Evolutionary conservation across 306 rosid genomes (phyloP).

Genomic region (Spatholobus suberectus): DNA sequence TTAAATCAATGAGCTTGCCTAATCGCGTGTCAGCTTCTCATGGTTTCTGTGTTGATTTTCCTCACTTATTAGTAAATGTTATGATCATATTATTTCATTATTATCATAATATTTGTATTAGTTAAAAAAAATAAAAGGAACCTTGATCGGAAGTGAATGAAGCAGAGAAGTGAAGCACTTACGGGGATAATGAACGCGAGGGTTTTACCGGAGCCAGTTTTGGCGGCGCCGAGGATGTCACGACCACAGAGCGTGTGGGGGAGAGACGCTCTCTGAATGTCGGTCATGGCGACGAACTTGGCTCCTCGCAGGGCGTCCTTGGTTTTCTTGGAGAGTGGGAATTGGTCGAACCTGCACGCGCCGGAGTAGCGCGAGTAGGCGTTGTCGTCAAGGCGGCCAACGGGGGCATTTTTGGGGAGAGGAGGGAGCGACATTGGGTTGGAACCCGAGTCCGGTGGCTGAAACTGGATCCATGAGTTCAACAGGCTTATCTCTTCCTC

Average conservation of each 20-base stretch:
- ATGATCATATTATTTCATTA: neutral
- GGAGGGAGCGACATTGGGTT: slow-evolving; percentile 68
- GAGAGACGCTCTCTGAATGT: slow-evolving; percentile 82
- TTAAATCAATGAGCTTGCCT: too few species aligned
- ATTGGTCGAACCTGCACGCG: slow-evolving; percentile 58
- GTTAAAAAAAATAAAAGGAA: neutral
- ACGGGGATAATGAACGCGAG: slow-evolving; percentile 89
- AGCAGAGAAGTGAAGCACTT: slow-evolving; percentile 34
- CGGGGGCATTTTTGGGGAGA: slow-evolving; percentile 44
- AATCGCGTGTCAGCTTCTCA: too few species aligned
- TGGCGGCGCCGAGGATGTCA: slow-evolving; percentile 92
- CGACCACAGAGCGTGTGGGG: slow-evolving; percentile 88
- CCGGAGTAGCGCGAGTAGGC: slow-evolving; percentile 75
- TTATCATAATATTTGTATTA: neutral
- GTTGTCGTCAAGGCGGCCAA: slow-evolving; percentile 51
- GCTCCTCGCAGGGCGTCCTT: slow-evolving; percentile 57
- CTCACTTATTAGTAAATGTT: neutral
- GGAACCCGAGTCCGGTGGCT: slow-evolving; percentile 65
- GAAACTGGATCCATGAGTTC: slow-evolving; percentile 61
- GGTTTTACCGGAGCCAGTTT: slow-evolving; percentile 95
- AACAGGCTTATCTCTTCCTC: slow-evolving; percentile 56
- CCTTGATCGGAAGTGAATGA: neutral
- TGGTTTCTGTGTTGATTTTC: too few species aligned
- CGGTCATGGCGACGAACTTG: slow-evolving; percentile 71
- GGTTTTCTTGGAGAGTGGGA: slow-evolving; percentile 73